Evolutionary conservation across 768 basidiomycete genomes (phyloP).

Genomic region (Termitomyces sp.): DNA sequence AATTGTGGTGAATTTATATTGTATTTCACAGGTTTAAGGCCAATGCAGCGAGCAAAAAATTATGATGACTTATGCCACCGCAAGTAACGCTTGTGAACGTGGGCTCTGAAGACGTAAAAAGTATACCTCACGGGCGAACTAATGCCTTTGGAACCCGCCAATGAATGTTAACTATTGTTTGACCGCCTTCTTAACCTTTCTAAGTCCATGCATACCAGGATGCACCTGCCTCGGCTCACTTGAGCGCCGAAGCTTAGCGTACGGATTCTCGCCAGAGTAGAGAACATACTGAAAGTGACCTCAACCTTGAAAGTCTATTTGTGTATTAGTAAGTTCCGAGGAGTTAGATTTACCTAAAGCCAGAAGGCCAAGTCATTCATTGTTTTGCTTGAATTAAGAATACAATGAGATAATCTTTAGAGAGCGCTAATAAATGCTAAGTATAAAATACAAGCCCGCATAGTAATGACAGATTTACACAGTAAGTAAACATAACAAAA

Average conservation of each 20-base stretch:
- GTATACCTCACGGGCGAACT: neutral
- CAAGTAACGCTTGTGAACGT: no score
- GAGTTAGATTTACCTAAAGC: neutral
- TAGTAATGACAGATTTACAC: neutral
- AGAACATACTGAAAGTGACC: neutral
- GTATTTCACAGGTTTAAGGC: no score
- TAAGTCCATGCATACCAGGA: neutral
- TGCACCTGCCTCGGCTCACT: neutral
- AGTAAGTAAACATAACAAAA: neutral
- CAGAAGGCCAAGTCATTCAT: neutral
- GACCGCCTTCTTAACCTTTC: no score
- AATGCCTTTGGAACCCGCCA: neutral
- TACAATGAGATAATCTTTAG: neutral
- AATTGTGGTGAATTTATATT: no score
- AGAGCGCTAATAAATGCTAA: neutral
- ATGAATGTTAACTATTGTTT: no score
- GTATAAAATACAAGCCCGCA: neutral
- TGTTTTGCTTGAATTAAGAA: neutral
- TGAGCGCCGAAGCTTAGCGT: neutral
- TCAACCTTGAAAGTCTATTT: neutral
- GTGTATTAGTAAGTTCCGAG: neutral
- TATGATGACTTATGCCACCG: no score
- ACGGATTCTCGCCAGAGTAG: neutral
- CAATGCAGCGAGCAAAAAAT: no score
- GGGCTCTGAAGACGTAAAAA: no score